These are phyloP conservation scores for Colletotrichum cuscutae DNA, from an alignment of 2,329 filamentous ascomycete species.

Conservation along the genomic window DNA sequence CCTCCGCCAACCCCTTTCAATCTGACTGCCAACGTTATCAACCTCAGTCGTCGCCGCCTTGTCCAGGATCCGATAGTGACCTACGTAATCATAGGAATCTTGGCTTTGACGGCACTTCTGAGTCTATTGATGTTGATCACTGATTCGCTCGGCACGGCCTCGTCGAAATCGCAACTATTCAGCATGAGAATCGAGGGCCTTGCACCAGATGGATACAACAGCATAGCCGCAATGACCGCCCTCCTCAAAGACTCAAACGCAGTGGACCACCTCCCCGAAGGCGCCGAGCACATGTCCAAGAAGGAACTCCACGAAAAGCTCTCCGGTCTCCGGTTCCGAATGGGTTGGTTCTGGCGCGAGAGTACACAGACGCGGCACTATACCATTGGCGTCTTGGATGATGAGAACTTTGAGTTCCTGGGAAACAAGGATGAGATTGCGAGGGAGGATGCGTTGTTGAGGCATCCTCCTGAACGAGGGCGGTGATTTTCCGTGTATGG, in stretches of 20 bases:
- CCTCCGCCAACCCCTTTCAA: neutral
- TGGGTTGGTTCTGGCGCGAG: slow-evolving; percentile 14
- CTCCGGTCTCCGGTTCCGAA: neutral
- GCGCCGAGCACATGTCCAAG: neutral
- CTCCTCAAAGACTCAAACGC: slow-evolving; percentile 10
- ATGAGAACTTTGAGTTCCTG: no score
- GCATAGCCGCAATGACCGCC: neutral
- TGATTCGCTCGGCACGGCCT: no score
- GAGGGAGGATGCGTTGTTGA: no score
- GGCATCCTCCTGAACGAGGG: no score
- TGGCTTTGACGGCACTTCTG: neutral
- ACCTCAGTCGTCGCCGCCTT: neutral
- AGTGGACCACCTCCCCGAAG: neutral
- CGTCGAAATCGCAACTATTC: neutral
- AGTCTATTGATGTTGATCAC: no score
- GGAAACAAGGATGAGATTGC: no score
- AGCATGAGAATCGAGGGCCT: slow-evolving; percentile 8
- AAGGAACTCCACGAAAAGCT: neutral
- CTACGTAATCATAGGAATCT: neutral
- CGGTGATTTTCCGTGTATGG: no score
- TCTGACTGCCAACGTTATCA: neutral
- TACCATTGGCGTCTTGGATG: neutral
- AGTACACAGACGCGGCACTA: neutral
- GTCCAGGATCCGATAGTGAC: slow-evolving; percentile 4
- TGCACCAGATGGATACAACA: neutral